These are phyloP conservation scores for Nigrospora oryzae DNA, from an alignment of 2,329 filamentous ascomycete species.

Conservation along the genomic window DNA sequence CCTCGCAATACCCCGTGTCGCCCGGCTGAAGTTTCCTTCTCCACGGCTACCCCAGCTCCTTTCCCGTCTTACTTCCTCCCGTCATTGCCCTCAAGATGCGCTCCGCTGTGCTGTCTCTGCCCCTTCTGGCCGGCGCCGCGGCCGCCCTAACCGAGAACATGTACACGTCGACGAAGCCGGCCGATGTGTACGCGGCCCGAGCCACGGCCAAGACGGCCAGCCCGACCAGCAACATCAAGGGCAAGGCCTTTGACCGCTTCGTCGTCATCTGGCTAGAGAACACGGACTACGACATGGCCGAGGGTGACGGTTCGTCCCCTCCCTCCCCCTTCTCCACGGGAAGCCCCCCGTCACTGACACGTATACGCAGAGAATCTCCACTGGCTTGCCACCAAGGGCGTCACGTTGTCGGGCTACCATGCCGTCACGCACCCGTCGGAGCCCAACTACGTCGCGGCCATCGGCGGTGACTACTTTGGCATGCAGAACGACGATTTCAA, in stretches of 20 bases:
- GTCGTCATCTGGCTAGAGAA: constrained; percentile 74
- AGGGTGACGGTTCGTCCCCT: constrained; percentile 45
- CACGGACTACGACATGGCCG: constrained; percentile 58
- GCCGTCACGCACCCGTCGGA: constrained; percentile 65
- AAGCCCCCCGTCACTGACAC: constrained; percentile 3
- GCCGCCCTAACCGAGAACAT: constrained; percentile 13
- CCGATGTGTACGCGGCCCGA: constrained; percentile 43
- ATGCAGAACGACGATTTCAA: constrained; percentile 61
- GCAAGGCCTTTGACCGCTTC: constrained; percentile 65
- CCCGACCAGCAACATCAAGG: constrained; percentile 56
- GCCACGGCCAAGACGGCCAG: constrained; percentile 53
- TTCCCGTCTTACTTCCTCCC: no score
- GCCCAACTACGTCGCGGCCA: constrained; percentile 65
- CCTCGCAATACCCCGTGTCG: no score
- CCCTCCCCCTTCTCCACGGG: constrained; percentile 9
- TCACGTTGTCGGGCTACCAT: constrained; percentile 50
- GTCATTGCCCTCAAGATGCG: constrained; percentile 11
- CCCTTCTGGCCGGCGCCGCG: constrained; percentile 10
- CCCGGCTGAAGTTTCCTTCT: no score
- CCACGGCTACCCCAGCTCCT: no score
- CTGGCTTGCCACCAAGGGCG: constrained; percentile 51
- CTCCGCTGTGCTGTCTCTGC: constrained; percentile 10
- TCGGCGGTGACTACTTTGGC: constrained; percentile 66
- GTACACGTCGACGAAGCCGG: constrained; percentile 43
- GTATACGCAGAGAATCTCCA: constrained; percentile 36